Evolutionary conservation across 2,329 filamentous ascomycete genomes (phyloP).

Genomic region (Colletotrichum sp.): DNA sequence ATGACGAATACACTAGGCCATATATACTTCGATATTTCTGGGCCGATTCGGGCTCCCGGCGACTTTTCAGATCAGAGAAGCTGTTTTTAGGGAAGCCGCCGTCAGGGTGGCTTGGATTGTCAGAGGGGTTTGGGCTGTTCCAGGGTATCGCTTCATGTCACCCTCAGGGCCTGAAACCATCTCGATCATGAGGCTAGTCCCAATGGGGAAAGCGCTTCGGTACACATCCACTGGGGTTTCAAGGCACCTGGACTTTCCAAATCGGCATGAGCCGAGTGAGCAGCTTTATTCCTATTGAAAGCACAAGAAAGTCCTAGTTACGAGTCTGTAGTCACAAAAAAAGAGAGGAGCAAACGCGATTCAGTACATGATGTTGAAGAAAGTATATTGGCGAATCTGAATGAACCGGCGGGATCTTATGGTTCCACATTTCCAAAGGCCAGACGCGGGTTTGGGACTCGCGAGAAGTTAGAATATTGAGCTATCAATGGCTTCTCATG

Average conservation of each 20-base stretch:
- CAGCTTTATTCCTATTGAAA: not conserved
- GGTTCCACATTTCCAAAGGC: not conserved
- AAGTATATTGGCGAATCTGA: not conserved
- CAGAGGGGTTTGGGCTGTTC: not conserved
- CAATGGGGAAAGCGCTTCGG: not conserved
- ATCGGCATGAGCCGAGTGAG: not conserved
- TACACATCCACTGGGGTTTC: not conserved
- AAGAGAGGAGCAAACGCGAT: not conserved
- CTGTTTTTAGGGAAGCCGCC: not conserved
- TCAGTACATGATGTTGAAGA: not conserved
- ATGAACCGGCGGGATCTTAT: not conserved
- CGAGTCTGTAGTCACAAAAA: not conserved
- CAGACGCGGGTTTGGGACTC: not conserved
- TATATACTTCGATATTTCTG: not conserved
- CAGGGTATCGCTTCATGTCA: not conserved
- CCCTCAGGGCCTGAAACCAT: not conserved
- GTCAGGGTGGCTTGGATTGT: not conserved
- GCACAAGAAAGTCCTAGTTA: fast-evolving
- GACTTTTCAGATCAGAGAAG: not conserved
- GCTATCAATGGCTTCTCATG: not conserved
- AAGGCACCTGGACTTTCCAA: not conserved
- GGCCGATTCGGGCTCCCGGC: fast-evolving
- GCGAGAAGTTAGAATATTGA: not conserved
- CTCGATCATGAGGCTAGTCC: not conserved
- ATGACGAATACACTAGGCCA: not conserved